Conservation (phyloP, 306 rosid genomes). For the Citrullus mucosospermus region DNA sequence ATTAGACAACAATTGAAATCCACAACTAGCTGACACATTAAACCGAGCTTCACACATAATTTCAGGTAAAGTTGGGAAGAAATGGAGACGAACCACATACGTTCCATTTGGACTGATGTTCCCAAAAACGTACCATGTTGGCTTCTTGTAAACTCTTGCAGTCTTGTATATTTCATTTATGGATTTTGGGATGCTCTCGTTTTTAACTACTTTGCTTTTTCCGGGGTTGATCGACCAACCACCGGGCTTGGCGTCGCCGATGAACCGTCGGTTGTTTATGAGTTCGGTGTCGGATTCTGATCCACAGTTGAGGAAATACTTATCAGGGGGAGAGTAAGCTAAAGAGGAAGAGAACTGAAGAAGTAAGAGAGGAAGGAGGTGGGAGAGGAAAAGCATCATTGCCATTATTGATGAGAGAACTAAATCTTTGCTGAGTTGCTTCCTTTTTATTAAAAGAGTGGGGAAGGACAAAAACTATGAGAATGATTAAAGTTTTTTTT, state of each 20-base stretch:
- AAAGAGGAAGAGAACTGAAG: not conserved
- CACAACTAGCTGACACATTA: not conserved
- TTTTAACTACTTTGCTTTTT: not conserved
- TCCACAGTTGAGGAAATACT: slow-evolving; percentile 8
- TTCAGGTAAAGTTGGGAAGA: not conserved
- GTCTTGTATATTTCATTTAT: slow-evolving; percentile 3
- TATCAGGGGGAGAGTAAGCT: not conserved
- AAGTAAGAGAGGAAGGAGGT: not conserved
- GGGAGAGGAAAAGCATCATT: not conserved
- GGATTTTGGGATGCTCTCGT: not conserved
- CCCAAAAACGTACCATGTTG: slow-evolving; percentile 6
- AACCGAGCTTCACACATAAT: slow-evolving; percentile 2
- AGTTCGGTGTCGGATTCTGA: not conserved
- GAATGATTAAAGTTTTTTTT: not conserved
- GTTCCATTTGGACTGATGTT: not conserved
- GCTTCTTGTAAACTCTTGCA: slow-evolving; percentile 6
- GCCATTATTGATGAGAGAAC: not conserved
- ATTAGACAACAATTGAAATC: not conserved
- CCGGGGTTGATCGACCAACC: slow-evolving; percentile 5
- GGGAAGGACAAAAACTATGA: not conserved
- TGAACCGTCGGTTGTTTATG: not conserved
- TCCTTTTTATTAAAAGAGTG: not conserved
- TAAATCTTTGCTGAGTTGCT: not conserved
- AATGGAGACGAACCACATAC: slow-evolving; percentile 13
- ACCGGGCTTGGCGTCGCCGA: not conserved